phyloP scores from a whole-genome alignment of 2,329 filamentous ascomycete species.

The Erysiphe neolycopersici region DNA sequence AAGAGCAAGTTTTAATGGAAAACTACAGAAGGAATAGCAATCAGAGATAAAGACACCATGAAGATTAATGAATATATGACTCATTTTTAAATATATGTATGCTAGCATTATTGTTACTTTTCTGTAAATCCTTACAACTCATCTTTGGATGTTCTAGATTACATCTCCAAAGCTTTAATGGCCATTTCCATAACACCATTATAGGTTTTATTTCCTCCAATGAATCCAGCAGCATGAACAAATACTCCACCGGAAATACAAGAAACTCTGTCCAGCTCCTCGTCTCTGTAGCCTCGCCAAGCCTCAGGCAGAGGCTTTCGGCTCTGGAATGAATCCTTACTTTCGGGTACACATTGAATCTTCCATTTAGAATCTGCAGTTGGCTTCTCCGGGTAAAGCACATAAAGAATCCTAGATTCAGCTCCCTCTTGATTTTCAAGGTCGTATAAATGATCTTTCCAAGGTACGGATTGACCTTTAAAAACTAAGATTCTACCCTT shows the following conservation, averaged over 20 bases:
- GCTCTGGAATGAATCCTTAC: conserved; percentile 69
- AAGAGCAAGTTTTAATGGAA: too few species aligned
- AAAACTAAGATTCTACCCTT: conserved; percentile 63
- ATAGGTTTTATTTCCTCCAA: conserved; percentile 79
- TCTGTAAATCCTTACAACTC: too few species aligned
- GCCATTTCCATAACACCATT: conserved; percentile 77
- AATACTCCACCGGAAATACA: conserved; percentile 59
- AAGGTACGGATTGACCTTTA: conserved; percentile 51
- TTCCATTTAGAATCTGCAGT: conserved; percentile 63
- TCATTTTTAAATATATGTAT: too few species aligned
- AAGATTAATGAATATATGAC: too few species aligned
- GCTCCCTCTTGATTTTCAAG: conserved; percentile 37
- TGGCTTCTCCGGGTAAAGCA: conserved; percentile 69
- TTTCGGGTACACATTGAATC: conserved; percentile 70
- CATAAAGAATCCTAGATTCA: conserved; percentile 45
- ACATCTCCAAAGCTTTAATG: conserved; percentile 26
- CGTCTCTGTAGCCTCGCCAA: conserved; percentile 79
- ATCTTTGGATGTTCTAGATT: neutral
- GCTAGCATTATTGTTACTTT: too few species aligned
- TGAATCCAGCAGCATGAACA: conserved; percentile 84
- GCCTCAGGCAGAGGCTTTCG: conserved; percentile 71
- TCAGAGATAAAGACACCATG: too few species aligned
- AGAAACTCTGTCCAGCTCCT: conserved; percentile 47
- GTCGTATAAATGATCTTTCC: conserved; percentile 88
- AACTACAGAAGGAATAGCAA: too few species aligned